Base-by-base conservation (phyloP, 1,139 yeast species). In the Lodderomyces theae region DNA sequence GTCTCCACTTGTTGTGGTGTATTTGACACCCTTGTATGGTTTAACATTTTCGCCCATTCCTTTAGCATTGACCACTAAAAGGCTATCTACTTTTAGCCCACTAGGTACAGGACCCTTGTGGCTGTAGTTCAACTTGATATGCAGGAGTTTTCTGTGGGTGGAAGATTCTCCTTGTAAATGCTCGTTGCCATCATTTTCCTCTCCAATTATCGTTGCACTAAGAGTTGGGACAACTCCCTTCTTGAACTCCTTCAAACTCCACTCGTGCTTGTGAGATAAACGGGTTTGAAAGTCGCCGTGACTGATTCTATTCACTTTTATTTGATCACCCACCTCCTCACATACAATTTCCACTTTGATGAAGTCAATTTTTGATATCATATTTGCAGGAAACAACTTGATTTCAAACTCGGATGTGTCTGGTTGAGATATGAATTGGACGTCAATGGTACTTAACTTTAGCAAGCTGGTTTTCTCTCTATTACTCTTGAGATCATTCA, bases 1-100 rank as follows among this genome's bases (percentile, higher is more conserved):
- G 43, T 82, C 80, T 0, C 85, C 88, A 0, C 86, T 72, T 40
- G 65, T 64, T 4, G 96, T 81, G 10, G 77, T 65, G 56, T 90
- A 90, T 55, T 90, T 86, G 21, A 90, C 97, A 1, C 98, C 97
- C 58, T 90, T 92, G 68, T 82, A 92, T 0, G 96, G 95, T 53
- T 82, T 84, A 15, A 80, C 82, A 2, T 74, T 69, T 3, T 79
- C 82, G 12, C 79, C 77, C 50, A 79, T 52, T 0, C 92, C 90
- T 48, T 74, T 71, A 5, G 80, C 67, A 46, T 76, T 72, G 13
- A 71, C 55, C 9, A 90, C 76, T 52, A 81, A 77, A 42, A 90
- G 64, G 19, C 82, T 72, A 17, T 79, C 82, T 1, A 90, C 87
- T 47, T 77, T 78, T 34, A 84, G 63, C 0, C 95, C 92, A 57